phyloP scores from a whole-genome alignment of 345 rosid species.

The Eucalyptus pauciflora region DNA sequence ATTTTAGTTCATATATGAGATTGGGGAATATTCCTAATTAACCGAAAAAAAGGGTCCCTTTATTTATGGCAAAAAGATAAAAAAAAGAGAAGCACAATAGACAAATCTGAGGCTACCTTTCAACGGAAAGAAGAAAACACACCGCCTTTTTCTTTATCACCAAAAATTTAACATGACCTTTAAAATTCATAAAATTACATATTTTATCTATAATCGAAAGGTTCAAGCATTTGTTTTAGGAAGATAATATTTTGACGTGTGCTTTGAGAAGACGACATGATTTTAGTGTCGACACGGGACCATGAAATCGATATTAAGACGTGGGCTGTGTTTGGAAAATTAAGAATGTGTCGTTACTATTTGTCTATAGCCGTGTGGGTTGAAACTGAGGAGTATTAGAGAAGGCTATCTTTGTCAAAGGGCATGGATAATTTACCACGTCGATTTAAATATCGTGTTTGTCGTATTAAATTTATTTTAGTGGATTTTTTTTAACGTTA shows the following conservation, averaged over 20 bases:
- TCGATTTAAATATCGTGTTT: background rate
- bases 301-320: rapidly evolving
- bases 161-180: background rate
- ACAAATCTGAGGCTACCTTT: background rate
- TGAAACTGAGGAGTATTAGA: no score
- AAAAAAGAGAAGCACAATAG: background rate
- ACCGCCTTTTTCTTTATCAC: background rate
- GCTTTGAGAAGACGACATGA: background rate
- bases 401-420: background rate
- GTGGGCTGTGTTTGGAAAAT: rapidly evolving
- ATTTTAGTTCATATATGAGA: background rate
- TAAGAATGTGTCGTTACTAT: background rate
- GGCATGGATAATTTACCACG: background rate
- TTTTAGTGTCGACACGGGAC: rapidly evolving
- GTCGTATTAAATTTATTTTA: background rate
- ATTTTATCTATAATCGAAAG: rapidly evolving
- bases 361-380: rapidly evolving
- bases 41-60: background rate
- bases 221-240: background rate
- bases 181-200: background rate
- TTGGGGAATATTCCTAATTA: background rate
- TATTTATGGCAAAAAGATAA: background rate
- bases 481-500: background rate
- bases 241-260: background rate
- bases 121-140: background rate